Conservation (phyloP, 148 eudicot genomes). For the Nepenthes gracilis region DNA sequence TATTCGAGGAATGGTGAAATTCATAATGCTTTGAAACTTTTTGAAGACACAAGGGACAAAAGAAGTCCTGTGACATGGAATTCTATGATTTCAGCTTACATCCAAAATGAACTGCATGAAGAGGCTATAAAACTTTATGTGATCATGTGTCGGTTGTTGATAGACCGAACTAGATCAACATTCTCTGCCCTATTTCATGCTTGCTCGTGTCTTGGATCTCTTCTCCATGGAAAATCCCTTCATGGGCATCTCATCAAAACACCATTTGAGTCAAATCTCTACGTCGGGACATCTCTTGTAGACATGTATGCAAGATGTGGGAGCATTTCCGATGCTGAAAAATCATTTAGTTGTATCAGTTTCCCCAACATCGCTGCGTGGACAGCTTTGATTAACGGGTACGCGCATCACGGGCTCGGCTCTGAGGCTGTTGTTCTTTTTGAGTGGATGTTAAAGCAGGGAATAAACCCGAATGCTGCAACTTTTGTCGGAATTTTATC, state of each 20-base stretch:
- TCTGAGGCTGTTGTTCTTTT: slow-evolving; percentile 30
- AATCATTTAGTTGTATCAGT: slow-evolving; percentile 6
- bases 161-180: slow-evolving; percentile 38
- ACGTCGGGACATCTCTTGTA: slow-evolving; percentile 33
- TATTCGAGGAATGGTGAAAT: slow-evolving; percentile 27
- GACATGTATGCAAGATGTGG: slow-evolving; percentile 48
- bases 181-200: slow-evolving; percentile 37
- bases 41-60: slow-evolving; percentile 26
- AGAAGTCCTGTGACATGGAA: slow-evolving; percentile 40
- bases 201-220: slow-evolving; percentile 40
- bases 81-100: slow-evolving; percentile 46
- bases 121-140: slow-evolving; percentile 27
- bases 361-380: slow-evolving; percentile 31
- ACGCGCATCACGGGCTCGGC: slow-evolving; percentile 44
- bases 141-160: slow-evolving; percentile 24
- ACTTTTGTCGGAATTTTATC: slow-evolving; percentile 41
- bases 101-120: slow-evolving; percentile 32
- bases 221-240: slow-evolving; percentile 32
- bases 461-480: slow-evolving; percentile 26
- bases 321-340: slow-evolving; percentile 25
- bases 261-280: slow-evolving; percentile 27
- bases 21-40: slow-evolving; percentile 38
- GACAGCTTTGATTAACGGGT: slow-evolving; percentile 46
- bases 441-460: slow-evolving; percentile 24
- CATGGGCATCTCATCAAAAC: slow-evolving; percentile 33